These are phyloP conservation scores for Trichothecium roseum DNA, from an alignment of 2,329 filamentous ascomycete genomes.

Conservation along the genomic window DNA sequence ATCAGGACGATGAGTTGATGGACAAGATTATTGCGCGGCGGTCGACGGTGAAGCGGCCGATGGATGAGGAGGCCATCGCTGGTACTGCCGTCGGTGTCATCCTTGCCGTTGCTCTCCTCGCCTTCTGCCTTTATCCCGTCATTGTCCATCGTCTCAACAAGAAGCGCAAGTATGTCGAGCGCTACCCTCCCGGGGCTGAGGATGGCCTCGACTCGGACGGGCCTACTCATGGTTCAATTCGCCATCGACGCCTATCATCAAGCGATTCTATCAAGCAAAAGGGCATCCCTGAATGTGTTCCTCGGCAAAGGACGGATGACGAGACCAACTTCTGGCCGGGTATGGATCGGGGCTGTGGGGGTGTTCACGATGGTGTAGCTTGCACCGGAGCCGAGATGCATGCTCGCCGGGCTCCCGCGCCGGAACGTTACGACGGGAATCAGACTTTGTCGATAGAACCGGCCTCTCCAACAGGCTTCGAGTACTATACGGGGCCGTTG, in stretches of 20 bases:
- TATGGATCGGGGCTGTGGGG: no score
- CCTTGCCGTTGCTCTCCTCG: constrained; percentile 19
- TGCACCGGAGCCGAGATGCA: no score
- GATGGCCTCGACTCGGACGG: constrained; percentile 12
- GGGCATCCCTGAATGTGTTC: constrained; percentile 6
- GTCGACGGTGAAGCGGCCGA: constrained; percentile 14
- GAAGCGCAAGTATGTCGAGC: constrained; percentile 6
- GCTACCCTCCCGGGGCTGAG: constrained; percentile 18
- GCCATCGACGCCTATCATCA: constrained; percentile 22
- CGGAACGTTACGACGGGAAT: no score
- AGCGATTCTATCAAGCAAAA: constrained; percentile 23
- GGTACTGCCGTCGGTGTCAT: constrained; percentile 25
- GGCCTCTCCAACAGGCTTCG: no score
- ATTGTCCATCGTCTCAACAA: constrained; percentile 13
- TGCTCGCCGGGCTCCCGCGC: no score
- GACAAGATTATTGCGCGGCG: constrained; percentile 10
- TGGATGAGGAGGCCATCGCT: constrained; percentile 24
- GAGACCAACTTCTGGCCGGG: no score
- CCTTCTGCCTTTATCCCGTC: constrained; percentile 28
- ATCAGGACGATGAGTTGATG: constrained; percentile 6
- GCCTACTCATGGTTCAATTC: background rate
- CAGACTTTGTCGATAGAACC: no score
- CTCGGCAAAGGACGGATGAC: no score
- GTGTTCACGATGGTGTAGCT: no score
- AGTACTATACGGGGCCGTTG: no score